Evolutionary conservation across 2,329 filamentous ascomycete genomes (phyloP).

Genomic region (Exophiala xenobiotica): DNA sequence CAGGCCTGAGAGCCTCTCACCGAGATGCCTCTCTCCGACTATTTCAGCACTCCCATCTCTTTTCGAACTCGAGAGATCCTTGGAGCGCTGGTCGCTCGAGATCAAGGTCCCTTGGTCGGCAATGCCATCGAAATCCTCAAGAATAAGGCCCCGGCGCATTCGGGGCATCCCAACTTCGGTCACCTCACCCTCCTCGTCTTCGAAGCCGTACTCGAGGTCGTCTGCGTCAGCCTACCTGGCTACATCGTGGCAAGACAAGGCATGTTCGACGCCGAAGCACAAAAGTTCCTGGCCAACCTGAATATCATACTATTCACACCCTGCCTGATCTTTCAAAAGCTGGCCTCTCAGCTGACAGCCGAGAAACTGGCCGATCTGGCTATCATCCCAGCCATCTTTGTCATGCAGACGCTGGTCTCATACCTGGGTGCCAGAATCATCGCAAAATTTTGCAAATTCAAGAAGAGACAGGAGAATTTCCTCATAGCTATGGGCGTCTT

Average conservation of each 20-base stretch:
- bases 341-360: constrained; percentile 89
- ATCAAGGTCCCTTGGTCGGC: constrained; percentile 23
- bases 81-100: constrained; percentile 17
- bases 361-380: constrained; percentile 86
- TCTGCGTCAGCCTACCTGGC: constrained; percentile 90
- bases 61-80: constrained; percentile 22
- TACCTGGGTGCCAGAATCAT: constrained; percentile 73
- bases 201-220: constrained; percentile 89
- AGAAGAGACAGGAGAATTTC: constrained; percentile 85
- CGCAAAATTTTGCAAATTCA: constrained; percentile 74
- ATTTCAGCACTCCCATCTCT: constrained; percentile 27
- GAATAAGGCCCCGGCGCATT: constrained; percentile 27
- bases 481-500: constrained; percentile 97
- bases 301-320: constrained; percentile 97
- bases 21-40: constrained; percentile 28
- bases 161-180: constrained; percentile 50
- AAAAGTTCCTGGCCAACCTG: constrained; percentile 94
- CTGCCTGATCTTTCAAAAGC: constrained; percentile 95
- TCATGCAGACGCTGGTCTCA: constrained; percentile 82
- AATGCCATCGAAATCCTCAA: constrained; percentile 14
- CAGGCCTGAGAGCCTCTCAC: background rate
- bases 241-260: constrained; percentile 88
- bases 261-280: constrained; percentile 91
- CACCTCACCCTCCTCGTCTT: constrained; percentile 81
- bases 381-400: constrained; percentile 92